Conservation (phyloP, 164 flowering plant species). For the Macadamia tetraphylla region DNA sequence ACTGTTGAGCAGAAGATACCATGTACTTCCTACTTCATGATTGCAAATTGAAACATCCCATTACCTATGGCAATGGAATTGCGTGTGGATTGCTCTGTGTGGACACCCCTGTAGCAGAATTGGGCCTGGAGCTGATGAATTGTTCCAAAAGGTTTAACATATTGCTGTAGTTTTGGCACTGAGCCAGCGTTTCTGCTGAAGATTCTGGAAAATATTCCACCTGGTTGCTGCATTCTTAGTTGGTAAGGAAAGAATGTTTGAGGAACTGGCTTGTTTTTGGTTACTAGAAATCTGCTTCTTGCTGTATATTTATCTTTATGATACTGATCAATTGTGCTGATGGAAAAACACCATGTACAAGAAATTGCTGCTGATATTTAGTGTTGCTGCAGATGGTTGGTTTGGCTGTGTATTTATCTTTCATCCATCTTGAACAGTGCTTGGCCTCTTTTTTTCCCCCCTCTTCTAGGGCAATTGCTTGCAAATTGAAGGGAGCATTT, state of each 20-base stretch:
- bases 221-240: constrained; percentile 54
- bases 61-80: constrained; percentile 23
- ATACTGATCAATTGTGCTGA: constrained; percentile 19
- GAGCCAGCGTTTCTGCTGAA: constrained; percentile 46
- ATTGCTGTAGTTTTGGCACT: constrained; percentile 38
- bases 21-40: constrained; percentile 13
- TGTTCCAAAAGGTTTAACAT: constrained; percentile 28
- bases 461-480: not conserved
- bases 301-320: constrained; percentile 6
- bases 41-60: constrained; percentile 13
- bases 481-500: not conserved
- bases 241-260: constrained; percentile 31
- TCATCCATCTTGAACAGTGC: not conserved
- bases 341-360: constrained; percentile 17
- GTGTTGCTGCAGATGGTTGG: constrained; percentile 31
- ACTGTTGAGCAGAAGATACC: constrained; percentile 26
- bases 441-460: not conserved
- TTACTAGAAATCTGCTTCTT: constrained; percentile 7
- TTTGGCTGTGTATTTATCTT: constrained; percentile 10
- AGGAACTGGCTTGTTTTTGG: constrained; percentile 12
- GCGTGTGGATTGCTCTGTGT: constrained; percentile 13
- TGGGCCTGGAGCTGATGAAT: constrained; percentile 33
- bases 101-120: constrained; percentile 21
- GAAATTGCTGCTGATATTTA: constrained; percentile 16
- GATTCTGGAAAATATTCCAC: constrained; percentile 45